phyloP scores from a whole-genome alignment of 108 stramenopile species.

The Skeletonema grethae region DNA sequence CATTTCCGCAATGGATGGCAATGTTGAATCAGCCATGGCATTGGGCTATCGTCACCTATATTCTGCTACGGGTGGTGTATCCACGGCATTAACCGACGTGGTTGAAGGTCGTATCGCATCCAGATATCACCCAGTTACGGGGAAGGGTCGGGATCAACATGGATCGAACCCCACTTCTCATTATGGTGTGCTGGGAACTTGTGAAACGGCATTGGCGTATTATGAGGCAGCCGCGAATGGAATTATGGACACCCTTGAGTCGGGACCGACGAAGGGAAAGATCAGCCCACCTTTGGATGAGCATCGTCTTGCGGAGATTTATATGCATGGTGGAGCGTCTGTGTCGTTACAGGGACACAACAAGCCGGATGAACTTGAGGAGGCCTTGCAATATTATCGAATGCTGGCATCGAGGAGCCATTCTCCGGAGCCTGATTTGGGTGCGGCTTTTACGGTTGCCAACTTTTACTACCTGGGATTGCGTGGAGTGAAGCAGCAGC shows the following conservation, averaged over 20 bases:
- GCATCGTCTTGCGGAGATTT: slow-evolving; percentile 74
- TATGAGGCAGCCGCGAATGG: slow-evolving; percentile 81
- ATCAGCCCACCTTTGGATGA: slow-evolving; percentile 74
- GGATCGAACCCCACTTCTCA: slow-evolving; percentile 21
- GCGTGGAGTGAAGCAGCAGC: slow-evolving; percentile 78
- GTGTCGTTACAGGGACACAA: slow-evolving; percentile 65
- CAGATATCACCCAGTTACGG: slow-evolving; percentile 22
- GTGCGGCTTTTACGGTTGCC: slow-evolving; percentile 72
- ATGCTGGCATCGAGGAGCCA: slow-evolving; percentile 57
- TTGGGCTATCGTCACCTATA: slow-evolving; percentile 44
- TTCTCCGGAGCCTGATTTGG: slow-evolving; percentile 54
- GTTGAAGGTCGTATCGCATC: slow-evolving; percentile 6
- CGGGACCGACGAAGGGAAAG: slow-evolving; percentile 63
- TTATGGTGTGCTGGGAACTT: slow-evolving; percentile 56
- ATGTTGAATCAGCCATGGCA: slow-evolving; percentile 79
- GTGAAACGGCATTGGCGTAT: slow-evolving; percentile 75
- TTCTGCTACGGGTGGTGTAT: slow-evolving; percentile 39
- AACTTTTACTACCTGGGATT: slow-evolving; percentile 75
- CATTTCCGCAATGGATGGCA: slow-evolving; percentile 58
- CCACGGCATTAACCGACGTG: not conserved
- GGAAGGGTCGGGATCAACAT: slow-evolving; percentile 16
- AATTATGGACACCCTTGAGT: slow-evolving; percentile 76
- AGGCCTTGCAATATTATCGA: slow-evolving; percentile 86
- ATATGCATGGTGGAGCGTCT: slow-evolving; percentile 80
- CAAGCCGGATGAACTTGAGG: slow-evolving; percentile 81